phyloP scores from a whole-genome alignment of 352 stramenopile species.

The Phytopythium ostracodes region DNA sequence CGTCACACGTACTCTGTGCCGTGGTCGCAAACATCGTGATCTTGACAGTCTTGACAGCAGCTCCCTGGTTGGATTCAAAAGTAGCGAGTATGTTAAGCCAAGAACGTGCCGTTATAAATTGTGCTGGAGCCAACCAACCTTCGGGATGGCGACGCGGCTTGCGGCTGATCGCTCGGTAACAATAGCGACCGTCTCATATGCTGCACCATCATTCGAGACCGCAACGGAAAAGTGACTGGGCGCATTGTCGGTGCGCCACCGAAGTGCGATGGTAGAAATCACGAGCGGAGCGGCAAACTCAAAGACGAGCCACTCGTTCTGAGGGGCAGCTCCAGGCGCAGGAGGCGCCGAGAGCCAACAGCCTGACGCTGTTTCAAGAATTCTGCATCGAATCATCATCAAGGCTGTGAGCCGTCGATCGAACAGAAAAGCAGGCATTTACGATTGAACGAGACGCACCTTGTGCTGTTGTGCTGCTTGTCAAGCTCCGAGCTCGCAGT shows the following conservation, averaged over 20 bases:
- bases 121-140: constrained; percentile 21
- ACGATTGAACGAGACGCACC: constrained; percentile 19
- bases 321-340: constrained; percentile 13
- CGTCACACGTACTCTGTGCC: constrained; percentile 18
- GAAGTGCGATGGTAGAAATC: constrained; percentile 42
- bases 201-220: constrained; percentile 39
- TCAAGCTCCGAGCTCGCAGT: constrained; percentile 58
- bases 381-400: constrained; percentile 10
- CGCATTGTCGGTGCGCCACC: constrained; percentile 38
- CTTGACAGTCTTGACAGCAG: constrained; percentile 34
- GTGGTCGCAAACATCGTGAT: constrained; percentile 34
- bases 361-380: constrained; percentile 26
- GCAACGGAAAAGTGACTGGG: constrained; percentile 38
- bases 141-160: constrained; percentile 38
- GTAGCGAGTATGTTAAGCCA: not conserved
- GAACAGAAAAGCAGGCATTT: not conserved
- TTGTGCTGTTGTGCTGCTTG: constrained; percentile 41
- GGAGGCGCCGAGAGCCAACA: constrained; percentile 46
- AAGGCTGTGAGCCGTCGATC: not conserved
- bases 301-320: constrained; percentile 46
- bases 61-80: constrained; percentile 17
- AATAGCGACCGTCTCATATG: constrained; percentile 47
- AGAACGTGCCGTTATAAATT: no score
- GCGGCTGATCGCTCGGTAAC: constrained; percentile 22
- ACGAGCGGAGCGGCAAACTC: constrained; percentile 43